A percentile compares a stretch with the other conserved stretches of the same genome.
phyloP scores from a whole-genome alignment of 306 rosid genomes.

The Acacia confusa region DNA sequence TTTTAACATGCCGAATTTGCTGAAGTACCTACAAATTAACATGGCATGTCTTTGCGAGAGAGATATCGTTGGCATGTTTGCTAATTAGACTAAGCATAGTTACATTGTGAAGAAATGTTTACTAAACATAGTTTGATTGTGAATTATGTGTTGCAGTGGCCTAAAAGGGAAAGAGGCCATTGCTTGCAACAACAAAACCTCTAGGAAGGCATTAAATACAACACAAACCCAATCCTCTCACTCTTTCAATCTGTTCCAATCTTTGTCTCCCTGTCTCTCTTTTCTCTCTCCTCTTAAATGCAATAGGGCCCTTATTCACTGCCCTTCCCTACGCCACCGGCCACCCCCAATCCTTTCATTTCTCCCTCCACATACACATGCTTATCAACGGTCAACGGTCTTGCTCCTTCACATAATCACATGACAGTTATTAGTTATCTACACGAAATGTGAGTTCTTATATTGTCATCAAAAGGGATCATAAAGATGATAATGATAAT shows the following conservation, averaged over 20 bases:
- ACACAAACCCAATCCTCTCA: constrained; percentile 26
- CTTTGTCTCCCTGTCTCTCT: not conserved
- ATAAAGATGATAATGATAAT: too few species aligned
- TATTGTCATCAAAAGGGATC: too few species aligned
- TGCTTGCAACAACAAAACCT: not conserved
- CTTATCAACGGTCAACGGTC: not conserved
- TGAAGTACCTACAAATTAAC: not conserved
- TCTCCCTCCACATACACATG: not conserved
- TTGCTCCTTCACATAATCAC: not conserved
- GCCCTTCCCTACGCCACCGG: not conserved
- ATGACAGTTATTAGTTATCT: not conserved
- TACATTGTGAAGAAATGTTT: not conserved
- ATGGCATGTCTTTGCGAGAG: too few species aligned
- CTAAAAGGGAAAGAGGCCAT: not conserved
- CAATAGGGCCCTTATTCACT: not conserved
- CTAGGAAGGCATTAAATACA: constrained; percentile 14
- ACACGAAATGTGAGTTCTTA: too few species aligned
- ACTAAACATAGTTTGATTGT: not conserved
- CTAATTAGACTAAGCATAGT: not conserved
- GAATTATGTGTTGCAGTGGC: not conserved
- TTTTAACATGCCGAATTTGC: too few species aligned
- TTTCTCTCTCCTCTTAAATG: not conserved
- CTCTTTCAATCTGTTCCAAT: constrained; percentile 3
- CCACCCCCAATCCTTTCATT: too few species aligned
- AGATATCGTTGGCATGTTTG: not conserved